Percentiles rank a stretch among this genome's conserved stretches.
Conservation (phyloP, 441 rosid genomes). For the Gossypium lobatum region DNA sequence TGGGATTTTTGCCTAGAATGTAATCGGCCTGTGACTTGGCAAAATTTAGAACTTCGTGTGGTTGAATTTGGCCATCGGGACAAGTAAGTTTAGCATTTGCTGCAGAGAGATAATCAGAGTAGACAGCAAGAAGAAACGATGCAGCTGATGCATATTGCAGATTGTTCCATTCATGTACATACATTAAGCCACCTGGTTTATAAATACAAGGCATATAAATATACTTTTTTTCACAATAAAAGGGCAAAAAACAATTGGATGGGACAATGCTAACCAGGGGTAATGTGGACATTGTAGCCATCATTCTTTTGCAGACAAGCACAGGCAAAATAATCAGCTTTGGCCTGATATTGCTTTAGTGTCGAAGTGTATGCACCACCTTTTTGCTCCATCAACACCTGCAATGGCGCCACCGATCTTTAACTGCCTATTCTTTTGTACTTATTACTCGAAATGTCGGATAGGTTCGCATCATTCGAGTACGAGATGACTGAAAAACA, state of each 20-base stretch:
- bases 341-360: constrained; percentile 46
- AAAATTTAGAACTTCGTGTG: constrained; percentile 41
- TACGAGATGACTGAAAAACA: neutral
- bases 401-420: constrained; percentile 5
- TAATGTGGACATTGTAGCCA: constrained; percentile 28
- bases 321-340: constrained; percentile 59
- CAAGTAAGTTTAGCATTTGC: constrained; percentile 44
- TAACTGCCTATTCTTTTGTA: neutral
- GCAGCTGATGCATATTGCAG: constrained; percentile 57
- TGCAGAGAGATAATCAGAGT: constrained; percentile 43
- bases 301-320: constrained; percentile 61
- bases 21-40: constrained; percentile 76
- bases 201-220: neutral
- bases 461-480: neutral
- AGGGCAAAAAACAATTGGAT: neutral
- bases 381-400: constrained; percentile 61
- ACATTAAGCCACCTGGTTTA: constrained; percentile 46
- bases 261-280: constrained; percentile 34
- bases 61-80: constrained; percentile 40
- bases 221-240: neutral
- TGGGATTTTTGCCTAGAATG: constrained; percentile 75
- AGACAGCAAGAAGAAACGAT: constrained; percentile 46
- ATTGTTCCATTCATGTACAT: constrained; percentile 60
- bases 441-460: neutral
- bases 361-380: constrained; percentile 42